These are phyloP conservation scores for Schrenkiella parvula DNA, from an alignment of 345 rosid genomes.

Conservation along the genomic window DNA sequence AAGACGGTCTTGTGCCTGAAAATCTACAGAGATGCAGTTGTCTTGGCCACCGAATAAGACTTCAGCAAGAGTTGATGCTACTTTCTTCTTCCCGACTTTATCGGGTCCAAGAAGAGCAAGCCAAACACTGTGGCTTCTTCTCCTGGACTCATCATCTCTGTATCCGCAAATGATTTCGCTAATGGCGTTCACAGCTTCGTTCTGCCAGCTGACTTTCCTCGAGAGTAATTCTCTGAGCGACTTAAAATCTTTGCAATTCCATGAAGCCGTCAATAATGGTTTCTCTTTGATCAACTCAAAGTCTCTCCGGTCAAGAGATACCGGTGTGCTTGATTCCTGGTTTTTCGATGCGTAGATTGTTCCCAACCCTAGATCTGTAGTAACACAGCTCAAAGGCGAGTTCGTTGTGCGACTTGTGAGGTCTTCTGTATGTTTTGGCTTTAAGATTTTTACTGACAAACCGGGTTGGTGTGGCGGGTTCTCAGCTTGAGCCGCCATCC, in stretches of 20 bases:
- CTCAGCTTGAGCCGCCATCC: not conserved
- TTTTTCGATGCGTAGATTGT: constrained; percentile 41
- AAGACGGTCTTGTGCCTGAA: constrained; percentile 36
- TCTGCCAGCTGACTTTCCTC: constrained; percentile 57
- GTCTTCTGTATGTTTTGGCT: constrained; percentile 26
- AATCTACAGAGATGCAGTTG: constrained; percentile 44
- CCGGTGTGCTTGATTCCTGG: constrained; percentile 32
- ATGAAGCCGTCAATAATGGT: constrained; percentile 21
- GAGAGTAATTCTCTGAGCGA: constrained; percentile 42
- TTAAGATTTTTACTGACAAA: constrained; percentile 23
- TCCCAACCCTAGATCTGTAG: constrained; percentile 61
- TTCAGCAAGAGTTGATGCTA: constrained; percentile 59
- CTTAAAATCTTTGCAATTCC: constrained; percentile 42
- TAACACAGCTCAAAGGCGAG: constrained; percentile 38
- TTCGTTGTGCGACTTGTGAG: constrained; percentile 20
- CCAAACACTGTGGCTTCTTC: constrained; percentile 45
- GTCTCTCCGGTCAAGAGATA: constrained; percentile 29
- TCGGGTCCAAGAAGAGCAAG: constrained; percentile 74
- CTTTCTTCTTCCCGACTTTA: constrained; percentile 55
- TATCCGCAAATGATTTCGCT: constrained; percentile 45
- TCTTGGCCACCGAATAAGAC: constrained; percentile 44
- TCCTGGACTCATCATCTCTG: constrained; percentile 32
- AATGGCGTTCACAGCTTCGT: constrained; percentile 49
- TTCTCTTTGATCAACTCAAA: constrained; percentile 29
- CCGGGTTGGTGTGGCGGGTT: constrained; percentile 17